These are phyloP conservation scores for Saccharomyces hybrid DNA, from an alignment of 1,139 yeast genomes.

Conservation along the genomic window DNA sequence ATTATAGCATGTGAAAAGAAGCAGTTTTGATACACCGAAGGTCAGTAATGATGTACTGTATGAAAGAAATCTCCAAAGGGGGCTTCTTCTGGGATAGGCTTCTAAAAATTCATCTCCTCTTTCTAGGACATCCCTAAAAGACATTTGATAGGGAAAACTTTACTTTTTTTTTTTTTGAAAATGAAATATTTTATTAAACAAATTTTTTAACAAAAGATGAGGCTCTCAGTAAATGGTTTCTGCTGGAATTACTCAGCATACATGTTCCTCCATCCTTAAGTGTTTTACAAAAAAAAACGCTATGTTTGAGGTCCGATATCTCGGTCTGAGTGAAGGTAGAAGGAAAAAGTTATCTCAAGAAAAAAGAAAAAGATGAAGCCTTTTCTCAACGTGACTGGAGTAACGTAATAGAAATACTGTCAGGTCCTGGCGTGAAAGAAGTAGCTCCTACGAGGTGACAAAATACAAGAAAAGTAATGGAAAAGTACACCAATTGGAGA, in stretches of 20 bases:
- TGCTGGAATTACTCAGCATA: background rate
- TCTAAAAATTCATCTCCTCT: conserved; percentile 71
- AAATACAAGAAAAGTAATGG: conserved; percentile 39
- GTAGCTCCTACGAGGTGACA: background rate
- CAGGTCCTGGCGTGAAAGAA: background rate
- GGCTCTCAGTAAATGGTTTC: background rate
- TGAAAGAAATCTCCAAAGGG: conserved; percentile 60
- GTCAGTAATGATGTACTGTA: conserved; percentile 63
- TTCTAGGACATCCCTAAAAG: conserved; percentile 60
- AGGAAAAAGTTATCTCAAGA: background rate
- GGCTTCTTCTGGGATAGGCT: conserved; percentile 50
- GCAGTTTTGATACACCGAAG: conserved; percentile 56
- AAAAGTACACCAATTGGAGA: conserved; percentile 65
- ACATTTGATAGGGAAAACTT: conserved; percentile 38
- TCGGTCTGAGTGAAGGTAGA: background rate
- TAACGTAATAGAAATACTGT: background rate
- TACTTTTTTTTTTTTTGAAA: background rate
- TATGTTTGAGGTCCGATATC: background rate
- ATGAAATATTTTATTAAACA: no score
- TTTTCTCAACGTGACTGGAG: background rate
- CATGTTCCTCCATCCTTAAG: background rate
- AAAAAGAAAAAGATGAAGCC: background rate
- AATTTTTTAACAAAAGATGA: background rate
- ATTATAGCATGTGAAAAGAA: conserved; percentile 52
- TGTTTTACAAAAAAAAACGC: background rate